phyloP scores from a whole-genome alignment of 2,329 filamentous ascomycete species.

The Botrytis byssoidea region DNA sequence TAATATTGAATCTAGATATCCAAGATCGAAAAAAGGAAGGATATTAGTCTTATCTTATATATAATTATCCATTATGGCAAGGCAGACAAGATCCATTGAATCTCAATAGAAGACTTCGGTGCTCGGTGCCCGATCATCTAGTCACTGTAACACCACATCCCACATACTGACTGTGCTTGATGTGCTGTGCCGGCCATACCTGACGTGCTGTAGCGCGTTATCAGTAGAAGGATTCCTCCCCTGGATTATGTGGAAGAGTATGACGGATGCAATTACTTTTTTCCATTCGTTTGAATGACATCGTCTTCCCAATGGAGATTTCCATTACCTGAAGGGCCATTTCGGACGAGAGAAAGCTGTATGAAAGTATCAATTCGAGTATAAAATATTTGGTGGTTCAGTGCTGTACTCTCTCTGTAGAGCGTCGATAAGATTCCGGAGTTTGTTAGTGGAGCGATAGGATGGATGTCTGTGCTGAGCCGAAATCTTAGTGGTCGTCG shows the following conservation, averaged over 20 bases:
- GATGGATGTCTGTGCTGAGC: conserved; percentile 1
- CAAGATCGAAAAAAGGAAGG: background rate
- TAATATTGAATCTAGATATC: background rate
- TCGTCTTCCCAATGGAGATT: background rate
- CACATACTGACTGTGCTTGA: background rate
- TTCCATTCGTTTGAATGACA: background rate
- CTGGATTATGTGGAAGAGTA: background rate
- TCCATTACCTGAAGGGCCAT: background rate
- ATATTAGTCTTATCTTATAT: background rate
- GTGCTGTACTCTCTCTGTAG: background rate
- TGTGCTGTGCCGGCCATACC: background rate
- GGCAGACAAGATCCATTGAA: background rate
- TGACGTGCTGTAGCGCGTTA: background rate
- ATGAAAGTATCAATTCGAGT: background rate
- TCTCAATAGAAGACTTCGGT: background rate
- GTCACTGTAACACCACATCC: background rate
- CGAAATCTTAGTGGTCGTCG: background rate
- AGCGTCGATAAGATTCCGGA: background rate
- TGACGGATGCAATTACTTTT: background rate
- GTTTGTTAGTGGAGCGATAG: background rate
- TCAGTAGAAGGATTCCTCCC: background rate
- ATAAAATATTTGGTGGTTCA: background rate
- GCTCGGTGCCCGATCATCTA: background rate
- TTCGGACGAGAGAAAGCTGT: background rate
- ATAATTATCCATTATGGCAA: background rate